Conservation (phyloP, 2,329 filamentous ascomycete genomes). For the Colletotrichum shisoi region DNA sequence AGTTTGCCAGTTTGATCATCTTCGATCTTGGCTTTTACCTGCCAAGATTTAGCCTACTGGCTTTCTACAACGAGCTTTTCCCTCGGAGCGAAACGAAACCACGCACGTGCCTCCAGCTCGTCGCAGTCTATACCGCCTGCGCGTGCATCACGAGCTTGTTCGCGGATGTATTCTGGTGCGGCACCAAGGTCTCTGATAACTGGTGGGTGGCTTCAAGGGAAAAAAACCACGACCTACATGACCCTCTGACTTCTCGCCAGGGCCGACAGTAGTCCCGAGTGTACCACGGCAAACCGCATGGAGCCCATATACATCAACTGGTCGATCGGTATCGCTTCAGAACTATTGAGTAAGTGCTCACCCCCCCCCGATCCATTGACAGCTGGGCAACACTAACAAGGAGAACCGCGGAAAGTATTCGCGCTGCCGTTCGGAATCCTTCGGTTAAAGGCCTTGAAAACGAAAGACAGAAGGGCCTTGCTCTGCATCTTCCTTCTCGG, state of each 20-base stretch:
- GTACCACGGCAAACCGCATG: background rate
- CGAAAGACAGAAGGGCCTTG: conserved; percentile 6
- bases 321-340: conserved; percentile 3
- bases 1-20: background rate
- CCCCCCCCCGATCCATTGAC: background rate
- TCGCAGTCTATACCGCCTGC: background rate
- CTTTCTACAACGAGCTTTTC: conserved; percentile 12
- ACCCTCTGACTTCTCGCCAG: background rate
- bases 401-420: background rate
- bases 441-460: background rate
- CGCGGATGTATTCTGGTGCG: conserved; percentile 9
- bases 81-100: background rate
- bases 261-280: background rate
- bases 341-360: conserved; percentile 1
- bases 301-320: conserved; percentile 13
- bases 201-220: background rate
- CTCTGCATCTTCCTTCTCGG: conserved; percentile 1
- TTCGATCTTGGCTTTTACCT: conserved; percentile 11
- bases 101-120: background rate
- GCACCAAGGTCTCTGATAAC: background rate
- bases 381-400: background rate
- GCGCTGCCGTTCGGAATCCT: conserved; percentile 8
- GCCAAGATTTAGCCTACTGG: conserved; percentile 4
- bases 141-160: background rate
- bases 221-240: too few species aligned